Conservation (phyloP, 345 rosid genomes). For the Salix caprea region DNA sequence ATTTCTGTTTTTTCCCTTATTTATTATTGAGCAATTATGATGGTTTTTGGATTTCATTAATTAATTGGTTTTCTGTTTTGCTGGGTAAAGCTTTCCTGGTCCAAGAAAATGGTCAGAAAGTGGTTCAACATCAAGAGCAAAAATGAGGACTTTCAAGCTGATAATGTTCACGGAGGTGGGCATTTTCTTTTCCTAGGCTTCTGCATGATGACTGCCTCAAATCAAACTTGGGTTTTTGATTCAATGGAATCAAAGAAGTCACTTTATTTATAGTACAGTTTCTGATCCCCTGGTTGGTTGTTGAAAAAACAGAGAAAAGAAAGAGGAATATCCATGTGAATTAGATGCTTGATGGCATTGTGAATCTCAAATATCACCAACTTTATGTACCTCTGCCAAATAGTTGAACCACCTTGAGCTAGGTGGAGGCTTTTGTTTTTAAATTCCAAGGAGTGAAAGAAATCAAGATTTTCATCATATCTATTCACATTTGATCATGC, state of each 20-base stretch:
- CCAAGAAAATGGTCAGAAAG: constrained; percentile 87
- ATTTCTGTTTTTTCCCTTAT: background rate
- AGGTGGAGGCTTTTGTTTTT: background rate
- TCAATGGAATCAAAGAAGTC: background rate
- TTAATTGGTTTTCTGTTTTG: background rate
- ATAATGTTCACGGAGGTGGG: constrained; percentile 61
- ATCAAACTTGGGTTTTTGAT: background rate
- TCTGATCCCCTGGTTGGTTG: constrained; percentile 9
- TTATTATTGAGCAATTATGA: background rate
- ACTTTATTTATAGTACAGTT: background rate
- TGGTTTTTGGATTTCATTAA: constrained; percentile 4
- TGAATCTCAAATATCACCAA: constrained; percentile 6
- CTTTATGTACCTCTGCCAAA: background rate
- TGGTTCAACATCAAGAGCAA: constrained; percentile 92
- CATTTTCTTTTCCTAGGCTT: constrained; percentile 14
- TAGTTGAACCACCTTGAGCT: constrained; percentile 1
- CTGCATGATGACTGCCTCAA: background rate
- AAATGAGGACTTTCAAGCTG: constrained; percentile 82
- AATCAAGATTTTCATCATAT: background rate
- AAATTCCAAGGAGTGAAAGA: constrained; percentile 10
- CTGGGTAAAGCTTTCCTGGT: constrained; percentile 83
- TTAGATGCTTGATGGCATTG: background rate
- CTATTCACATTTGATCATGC: background rate
- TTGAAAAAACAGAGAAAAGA: constrained; percentile 6
- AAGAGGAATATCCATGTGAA: constrained; percentile 11